Evolutionary conservation across 176 grass and related monocot species (phyloP).

Genomic region (Carex kokanica): DNA sequence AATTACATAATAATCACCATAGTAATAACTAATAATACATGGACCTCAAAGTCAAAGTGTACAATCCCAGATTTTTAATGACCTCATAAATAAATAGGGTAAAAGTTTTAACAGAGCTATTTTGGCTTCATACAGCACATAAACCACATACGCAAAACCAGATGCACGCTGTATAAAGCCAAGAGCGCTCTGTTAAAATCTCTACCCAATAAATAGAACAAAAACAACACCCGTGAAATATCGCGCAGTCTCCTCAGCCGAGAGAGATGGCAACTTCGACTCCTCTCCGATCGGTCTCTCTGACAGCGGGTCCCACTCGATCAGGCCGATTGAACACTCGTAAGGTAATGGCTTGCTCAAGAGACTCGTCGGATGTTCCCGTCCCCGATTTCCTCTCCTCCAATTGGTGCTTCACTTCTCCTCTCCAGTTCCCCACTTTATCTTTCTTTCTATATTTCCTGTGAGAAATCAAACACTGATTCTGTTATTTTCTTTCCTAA

Average conservation of each 20-base stretch:
- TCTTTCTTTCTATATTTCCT: neutral
- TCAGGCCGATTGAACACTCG: neutral
- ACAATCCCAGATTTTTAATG: too few species aligned
- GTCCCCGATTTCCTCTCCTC: slow-evolving; percentile 88
- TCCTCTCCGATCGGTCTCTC: slow-evolving; percentile 6
- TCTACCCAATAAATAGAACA: neutral
- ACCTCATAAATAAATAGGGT: too few species aligned
- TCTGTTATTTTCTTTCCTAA: slow-evolving; percentile 25
- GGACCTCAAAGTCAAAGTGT: too few species aligned
- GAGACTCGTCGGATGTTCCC: slow-evolving; percentile 32
- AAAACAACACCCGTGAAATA: neutral
- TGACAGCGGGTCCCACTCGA: neutral
- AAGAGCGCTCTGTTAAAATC: too few species aligned
- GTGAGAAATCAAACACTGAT: neutral
- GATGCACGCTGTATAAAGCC: too few species aligned
- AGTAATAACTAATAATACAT: too few species aligned
- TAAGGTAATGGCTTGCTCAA: slow-evolving; percentile 17
- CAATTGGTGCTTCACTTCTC: slow-evolving; percentile 44
- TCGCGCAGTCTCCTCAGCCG: neutral
- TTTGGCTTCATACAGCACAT: too few species aligned
- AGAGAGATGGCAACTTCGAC: slow-evolving; percentile 6
- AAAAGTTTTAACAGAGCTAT: too few species aligned
- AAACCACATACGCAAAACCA: too few species aligned
- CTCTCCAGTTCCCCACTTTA: neutral
- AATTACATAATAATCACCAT: too few species aligned